Percentiles rank a stretch among this genome's conserved stretches.
Conservation (phyloP, 2,329 filamentous ascomycete genomes). For the Trichoderma guizhouense region DNA sequence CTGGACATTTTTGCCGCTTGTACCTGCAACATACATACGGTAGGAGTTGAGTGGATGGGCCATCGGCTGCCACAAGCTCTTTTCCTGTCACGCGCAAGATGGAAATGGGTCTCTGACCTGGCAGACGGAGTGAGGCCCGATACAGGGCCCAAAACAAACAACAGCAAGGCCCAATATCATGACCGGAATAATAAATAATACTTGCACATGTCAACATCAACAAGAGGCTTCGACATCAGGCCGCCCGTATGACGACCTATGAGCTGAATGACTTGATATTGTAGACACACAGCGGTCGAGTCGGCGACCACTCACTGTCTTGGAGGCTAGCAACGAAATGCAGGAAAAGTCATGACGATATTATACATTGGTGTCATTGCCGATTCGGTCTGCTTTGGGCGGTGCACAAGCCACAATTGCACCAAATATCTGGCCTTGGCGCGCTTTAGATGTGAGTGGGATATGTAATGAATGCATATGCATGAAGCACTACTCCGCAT, state of each 20-base stretch:
- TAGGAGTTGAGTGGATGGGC: background rate
- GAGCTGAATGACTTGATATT: background rate
- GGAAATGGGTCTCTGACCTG: background rate
- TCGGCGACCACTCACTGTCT: slow-evolving; percentile 3
- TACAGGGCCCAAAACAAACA: background rate
- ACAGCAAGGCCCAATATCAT: background rate
- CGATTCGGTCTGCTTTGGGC: slow-evolving; percentile 7
- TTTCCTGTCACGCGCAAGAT: background rate
- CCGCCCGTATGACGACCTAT: background rate
- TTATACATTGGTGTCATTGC: slow-evolving; percentile 15
- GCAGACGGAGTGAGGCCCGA: background rate
- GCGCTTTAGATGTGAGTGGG: background rate
- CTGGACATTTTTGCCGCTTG: background rate
- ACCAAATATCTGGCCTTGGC: slow-evolving; percentile 9
- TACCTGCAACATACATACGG: background rate
- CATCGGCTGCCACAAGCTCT: slow-evolving; percentile 9
- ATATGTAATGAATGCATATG: slow-evolving; percentile 1
- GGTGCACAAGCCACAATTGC: slow-evolving; percentile 14
- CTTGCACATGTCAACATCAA: slow-evolving; percentile 2
- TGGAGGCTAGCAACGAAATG: background rate
- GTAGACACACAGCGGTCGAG: background rate
- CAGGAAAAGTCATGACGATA: slow-evolving; percentile 13
- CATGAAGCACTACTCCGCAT: slow-evolving; percentile 1
- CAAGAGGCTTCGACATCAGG: background rate
- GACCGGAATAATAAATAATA: background rate